A percentile compares a stretch with the other conserved stretches of the same genome.
Evolutionary conservation across 2,329 filamentous ascomycete species (phyloP).

Genomic region (Penicillium sp.): DNA sequence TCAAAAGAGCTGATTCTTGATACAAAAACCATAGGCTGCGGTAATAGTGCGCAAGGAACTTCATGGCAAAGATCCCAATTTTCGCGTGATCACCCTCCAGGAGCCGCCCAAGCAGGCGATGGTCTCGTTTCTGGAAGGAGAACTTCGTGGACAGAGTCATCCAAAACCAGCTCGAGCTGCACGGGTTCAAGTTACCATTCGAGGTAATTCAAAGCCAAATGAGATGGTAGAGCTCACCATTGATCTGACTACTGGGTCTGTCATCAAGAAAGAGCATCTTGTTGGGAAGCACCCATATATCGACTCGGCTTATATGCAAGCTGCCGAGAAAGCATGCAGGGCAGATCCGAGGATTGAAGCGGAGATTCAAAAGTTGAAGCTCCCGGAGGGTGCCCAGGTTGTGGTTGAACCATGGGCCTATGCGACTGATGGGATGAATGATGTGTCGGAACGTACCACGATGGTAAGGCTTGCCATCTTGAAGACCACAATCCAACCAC

Average conservation of each 20-base stretch:
- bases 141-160: slow-evolving; percentile 42
- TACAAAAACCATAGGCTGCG: slow-evolving; percentile 32
- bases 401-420: slow-evolving; percentile 64
- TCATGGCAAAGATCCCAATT: slow-evolving; percentile 45
- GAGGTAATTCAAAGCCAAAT: slow-evolving; percentile 15
- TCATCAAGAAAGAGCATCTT: slow-evolving; percentile 29
- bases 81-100: slow-evolving; percentile 58
- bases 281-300: slow-evolving; percentile 38
- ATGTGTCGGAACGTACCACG: slow-evolving; percentile 53
- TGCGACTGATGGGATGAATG: slow-evolving; percentile 57
- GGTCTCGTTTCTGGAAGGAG: slow-evolving; percentile 53
- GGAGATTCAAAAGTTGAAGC: slow-evolving; percentile 46
- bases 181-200: slow-evolving; percentile 45
- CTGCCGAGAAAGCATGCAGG: slow-evolving; percentile 56
- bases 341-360: slow-evolving; percentile 51
- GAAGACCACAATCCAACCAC: not conserved
- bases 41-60: slow-evolving; percentile 44
- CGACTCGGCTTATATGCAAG: slow-evolving; percentile 54
- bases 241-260: slow-evolving; percentile 25
- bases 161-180: slow-evolving; percentile 46
- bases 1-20: not conserved
- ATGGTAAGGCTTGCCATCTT: slow-evolving; percentile 48
- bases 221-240: slow-evolving; percentile 34
- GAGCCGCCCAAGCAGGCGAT: slow-evolving; percentile 60
- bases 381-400: slow-evolving; percentile 54